Conservation (phyloP, 2,329 filamentous ascomycete genomes). For the Thelonectria rubi region DNA sequence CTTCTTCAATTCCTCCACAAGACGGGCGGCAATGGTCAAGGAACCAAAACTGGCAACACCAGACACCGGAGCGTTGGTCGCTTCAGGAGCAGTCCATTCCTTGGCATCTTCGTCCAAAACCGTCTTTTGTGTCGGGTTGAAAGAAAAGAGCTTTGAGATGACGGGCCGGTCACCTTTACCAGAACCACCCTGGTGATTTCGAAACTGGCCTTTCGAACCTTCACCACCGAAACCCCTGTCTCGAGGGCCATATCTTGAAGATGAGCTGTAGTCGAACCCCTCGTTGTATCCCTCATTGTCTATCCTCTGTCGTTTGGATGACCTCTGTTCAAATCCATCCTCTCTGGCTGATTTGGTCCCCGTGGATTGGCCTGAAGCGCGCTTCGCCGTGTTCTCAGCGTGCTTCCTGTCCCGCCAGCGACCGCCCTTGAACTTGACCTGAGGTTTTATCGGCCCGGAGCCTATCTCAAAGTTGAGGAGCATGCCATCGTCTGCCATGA, state of each 20-base stretch:
- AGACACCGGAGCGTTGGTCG: slow-evolving; percentile 90
- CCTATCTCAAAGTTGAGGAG: slow-evolving; percentile 89
- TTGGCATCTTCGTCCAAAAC: slow-evolving; percentile 61
- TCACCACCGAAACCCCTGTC: slow-evolving; percentile 29
- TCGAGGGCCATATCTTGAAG: slow-evolving; percentile 23
- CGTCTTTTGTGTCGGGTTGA: slow-evolving; percentile 80
- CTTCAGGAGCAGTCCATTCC: slow-evolving; percentile 67
- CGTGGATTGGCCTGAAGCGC: slow-evolving; percentile 35
- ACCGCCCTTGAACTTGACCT: slow-evolving; percentile 83
- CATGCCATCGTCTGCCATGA: slow-evolving; percentile 95
- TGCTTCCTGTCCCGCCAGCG: slow-evolving; percentile 88
- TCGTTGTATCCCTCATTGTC: slow-evolving; percentile 29
- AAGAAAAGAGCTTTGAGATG: slow-evolving; percentile 91
- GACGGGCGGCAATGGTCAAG: slow-evolving; percentile 80
- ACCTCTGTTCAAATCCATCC: slow-evolving; percentile 45
- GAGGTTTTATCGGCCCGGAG: slow-evolving; percentile 69
- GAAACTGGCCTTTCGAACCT: slow-evolving; percentile 31
- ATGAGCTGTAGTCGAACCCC: slow-evolving; percentile 31
- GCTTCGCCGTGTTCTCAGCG: slow-evolving; percentile 57
- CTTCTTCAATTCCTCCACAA: slow-evolving; percentile 87
- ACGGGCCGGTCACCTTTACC: slow-evolving; percentile 61
- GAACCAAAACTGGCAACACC: slow-evolving; percentile 88
- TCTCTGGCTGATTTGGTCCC: slow-evolving; percentile 35
- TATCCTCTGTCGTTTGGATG: slow-evolving; percentile 57
- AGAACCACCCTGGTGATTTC: slow-evolving; percentile 34